phyloP scores from a whole-genome alignment of 441 rosid genomes.

The Populus hybrid region DNA sequence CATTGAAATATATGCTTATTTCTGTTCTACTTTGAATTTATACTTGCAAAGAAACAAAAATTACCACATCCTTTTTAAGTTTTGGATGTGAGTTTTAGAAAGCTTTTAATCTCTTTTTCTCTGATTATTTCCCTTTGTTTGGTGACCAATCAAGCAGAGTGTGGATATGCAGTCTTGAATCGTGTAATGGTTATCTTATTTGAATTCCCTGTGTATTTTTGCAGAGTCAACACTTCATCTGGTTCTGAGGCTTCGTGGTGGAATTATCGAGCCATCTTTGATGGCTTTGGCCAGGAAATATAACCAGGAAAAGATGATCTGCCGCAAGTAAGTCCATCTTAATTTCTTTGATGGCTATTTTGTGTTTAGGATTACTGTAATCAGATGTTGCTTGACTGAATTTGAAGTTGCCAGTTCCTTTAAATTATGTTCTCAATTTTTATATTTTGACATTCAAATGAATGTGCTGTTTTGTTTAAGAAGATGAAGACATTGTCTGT shows the following conservation, averaged over 20 bases:
- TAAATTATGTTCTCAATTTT: background rate
- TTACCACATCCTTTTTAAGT: background rate
- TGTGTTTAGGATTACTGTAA: background rate
- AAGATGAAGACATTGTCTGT: background rate
- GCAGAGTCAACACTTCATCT: conserved; percentile 73
- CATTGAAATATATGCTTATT: background rate
- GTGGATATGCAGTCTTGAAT: background rate
- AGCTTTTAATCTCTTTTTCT: background rate
- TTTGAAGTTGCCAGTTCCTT: background rate
- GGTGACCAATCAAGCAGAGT: background rate
- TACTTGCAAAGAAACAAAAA: background rate
- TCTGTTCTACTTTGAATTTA: background rate
- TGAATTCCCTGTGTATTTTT: background rate
- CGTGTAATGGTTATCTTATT: background rate
- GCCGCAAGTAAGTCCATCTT: conserved; percentile 62
- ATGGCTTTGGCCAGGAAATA: too few relatives aligned
- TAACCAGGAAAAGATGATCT: conserved; percentile 83
- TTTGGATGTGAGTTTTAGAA: background rate
- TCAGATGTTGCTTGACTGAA: background rate
- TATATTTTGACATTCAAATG: background rate
- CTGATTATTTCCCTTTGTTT: too few relatives aligned
- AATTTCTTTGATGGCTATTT: background rate
- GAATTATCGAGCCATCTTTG: conserved; percentile 83
- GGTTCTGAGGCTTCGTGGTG: conserved; percentile 86
- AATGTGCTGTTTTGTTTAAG: background rate